Percentiles rank a stretch among this genome's conserved stretches.
These are phyloP conservation scores for Aspergillus sp. DNA, from an alignment of 2,329 filamentous ascomycete species.

Conservation along the genomic window DNA sequence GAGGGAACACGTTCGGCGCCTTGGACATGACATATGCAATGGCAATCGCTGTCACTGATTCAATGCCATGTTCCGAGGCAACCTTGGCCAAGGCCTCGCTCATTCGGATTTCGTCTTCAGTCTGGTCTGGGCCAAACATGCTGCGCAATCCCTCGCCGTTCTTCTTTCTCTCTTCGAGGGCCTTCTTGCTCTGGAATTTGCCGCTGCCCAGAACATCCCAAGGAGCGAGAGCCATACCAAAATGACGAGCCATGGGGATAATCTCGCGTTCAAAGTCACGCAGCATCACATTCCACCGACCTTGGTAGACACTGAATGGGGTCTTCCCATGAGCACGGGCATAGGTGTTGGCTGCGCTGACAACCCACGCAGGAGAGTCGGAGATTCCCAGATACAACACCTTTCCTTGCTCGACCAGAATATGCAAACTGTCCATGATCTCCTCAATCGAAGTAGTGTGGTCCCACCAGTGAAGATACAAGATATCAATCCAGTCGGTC, in stretches of 20 bases:
- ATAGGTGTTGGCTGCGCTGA: conserved; percentile 35
- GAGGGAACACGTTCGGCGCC: conserved; percentile 67
- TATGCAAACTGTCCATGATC: conserved; percentile 35
- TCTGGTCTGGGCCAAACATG: conserved; percentile 35
- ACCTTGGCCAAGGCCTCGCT: conserved; percentile 58
- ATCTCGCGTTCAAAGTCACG: conserved; percentile 40
- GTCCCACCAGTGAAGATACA: conserved; percentile 55
- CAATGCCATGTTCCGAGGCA: conserved; percentile 52
- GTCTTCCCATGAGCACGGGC: conserved; percentile 36
- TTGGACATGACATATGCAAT: conserved; percentile 73
- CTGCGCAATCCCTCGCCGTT: conserved; percentile 38
- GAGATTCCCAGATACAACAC: conserved; percentile 40
- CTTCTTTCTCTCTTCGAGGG: conserved; percentile 41
- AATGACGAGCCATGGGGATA: conserved; percentile 36
- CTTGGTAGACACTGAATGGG: conserved; percentile 36
- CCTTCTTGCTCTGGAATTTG: conserved; percentile 46
- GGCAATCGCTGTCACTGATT: conserved; percentile 58
- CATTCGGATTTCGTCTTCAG: conserved; percentile 48
- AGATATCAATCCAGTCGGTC: conserved; percentile 51
- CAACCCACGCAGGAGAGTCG: conserved; percentile 38
- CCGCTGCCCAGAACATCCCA: conserved; percentile 57
- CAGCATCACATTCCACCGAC: conserved; percentile 34
- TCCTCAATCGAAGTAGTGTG: conserved; percentile 33
- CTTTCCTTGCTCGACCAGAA: conserved; percentile 35
- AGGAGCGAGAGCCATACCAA: conserved; percentile 47